phyloP scores from a whole-genome alignment of 2,329 filamentous ascomycete genomes.

The Juglanconis oblonga region DNA sequence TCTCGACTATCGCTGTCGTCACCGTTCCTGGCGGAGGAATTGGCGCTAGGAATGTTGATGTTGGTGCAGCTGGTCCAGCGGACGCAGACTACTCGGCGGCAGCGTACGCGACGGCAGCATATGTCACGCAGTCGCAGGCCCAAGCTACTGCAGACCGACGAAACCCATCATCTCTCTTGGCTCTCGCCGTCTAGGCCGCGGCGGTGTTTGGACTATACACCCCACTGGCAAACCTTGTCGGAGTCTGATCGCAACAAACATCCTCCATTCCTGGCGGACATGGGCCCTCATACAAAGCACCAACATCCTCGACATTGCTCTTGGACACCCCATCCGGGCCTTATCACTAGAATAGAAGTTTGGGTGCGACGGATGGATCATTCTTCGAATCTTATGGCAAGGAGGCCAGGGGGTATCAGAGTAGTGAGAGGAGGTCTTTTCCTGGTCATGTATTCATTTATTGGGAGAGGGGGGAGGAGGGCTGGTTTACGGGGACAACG shows the following conservation, averaged over 20 bases:
- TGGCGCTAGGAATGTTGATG: conserved; percentile 15
- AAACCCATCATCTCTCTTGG: conserved; percentile 15
- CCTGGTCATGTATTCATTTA: conserved; percentile 10
- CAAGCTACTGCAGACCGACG: conserved; percentile 8
- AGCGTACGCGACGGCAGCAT: conserved; percentile 12
- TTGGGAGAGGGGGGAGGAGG: not conserved
- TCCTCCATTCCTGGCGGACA: conserved; percentile 2
- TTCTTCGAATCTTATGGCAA: conserved; percentile 15
- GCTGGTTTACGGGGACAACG: not conserved
- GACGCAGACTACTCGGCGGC: conserved; percentile 5
- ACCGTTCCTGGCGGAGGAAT: conserved; percentile 14
- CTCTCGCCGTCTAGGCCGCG: conserved; percentile 18
- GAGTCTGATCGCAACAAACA: conserved; percentile 8
- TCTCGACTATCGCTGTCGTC: conserved; percentile 17
- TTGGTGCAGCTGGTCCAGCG: not conserved
- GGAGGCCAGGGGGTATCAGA: conserved; percentile 11
- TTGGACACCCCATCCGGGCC: not conserved
- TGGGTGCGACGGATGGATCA: conserved; percentile 12
- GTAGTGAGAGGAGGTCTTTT: conserved; percentile 12
- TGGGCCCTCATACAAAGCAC: not conserved
- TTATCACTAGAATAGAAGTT: conserved; percentile 4
- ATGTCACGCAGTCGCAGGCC: conserved; percentile 14
- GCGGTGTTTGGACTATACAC: conserved; percentile 17
- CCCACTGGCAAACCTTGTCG: conserved; percentile 10
- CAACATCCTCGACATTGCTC: not conserved